phyloP scores from a whole-genome alignment of 805 yeast species.

The Ogataea polymorpha region DNA sequence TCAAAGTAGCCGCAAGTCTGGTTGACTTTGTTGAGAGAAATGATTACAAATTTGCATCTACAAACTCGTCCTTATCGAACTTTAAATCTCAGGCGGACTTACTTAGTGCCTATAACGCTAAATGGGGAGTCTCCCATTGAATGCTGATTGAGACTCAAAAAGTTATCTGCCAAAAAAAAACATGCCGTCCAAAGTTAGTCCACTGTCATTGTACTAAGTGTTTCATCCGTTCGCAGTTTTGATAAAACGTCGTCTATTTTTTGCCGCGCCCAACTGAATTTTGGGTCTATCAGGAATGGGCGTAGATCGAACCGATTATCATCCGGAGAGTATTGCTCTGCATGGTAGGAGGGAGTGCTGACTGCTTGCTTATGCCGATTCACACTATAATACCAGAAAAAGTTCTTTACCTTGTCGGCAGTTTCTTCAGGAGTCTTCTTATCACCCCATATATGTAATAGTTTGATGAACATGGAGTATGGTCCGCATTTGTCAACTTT shows the following conservation, averaged over 20 bases:
- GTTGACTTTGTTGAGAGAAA: slow-evolving; percentile 48
- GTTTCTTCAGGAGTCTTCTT: slow-evolving; percentile 76
- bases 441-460: slow-evolving; percentile 91
- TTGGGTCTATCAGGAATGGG: slow-evolving; percentile 91
- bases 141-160: too few relatives aligned
- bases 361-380: slow-evolving; percentile 97
- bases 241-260: slow-evolving; percentile 80
- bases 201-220: slow-evolving; percentile 41
- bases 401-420: slow-evolving; percentile 88
- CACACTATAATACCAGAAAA: slow-evolving; percentile 90
- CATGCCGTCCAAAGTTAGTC: slow-evolving; percentile 28
- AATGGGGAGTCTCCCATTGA: slow-evolving; percentile 32
- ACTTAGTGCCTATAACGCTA: slow-evolving; percentile 29
- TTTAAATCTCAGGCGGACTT: slow-evolving; percentile 27
- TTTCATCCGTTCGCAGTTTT: slow-evolving; percentile 43
- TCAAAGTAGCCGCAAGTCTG: slow-evolving; percentile 56
- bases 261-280: slow-evolving; percentile 84
- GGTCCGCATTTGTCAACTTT: slow-evolving; percentile 97
- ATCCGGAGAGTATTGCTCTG: slow-evolving; percentile 97
- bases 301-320: slow-evolving; percentile 94
- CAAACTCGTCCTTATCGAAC: slow-evolving; percentile 19
- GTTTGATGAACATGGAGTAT: slow-evolving; percentile 85
- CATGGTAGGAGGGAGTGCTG: slow-evolving; percentile 96
- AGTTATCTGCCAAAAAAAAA: too few relatives aligned
- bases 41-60: slow-evolving; percentile 27